These are phyloP conservation scores for Euphorbia corollata DNA, from an alignment of 441 rosid genomes.

Conservation along the genomic window DNA sequence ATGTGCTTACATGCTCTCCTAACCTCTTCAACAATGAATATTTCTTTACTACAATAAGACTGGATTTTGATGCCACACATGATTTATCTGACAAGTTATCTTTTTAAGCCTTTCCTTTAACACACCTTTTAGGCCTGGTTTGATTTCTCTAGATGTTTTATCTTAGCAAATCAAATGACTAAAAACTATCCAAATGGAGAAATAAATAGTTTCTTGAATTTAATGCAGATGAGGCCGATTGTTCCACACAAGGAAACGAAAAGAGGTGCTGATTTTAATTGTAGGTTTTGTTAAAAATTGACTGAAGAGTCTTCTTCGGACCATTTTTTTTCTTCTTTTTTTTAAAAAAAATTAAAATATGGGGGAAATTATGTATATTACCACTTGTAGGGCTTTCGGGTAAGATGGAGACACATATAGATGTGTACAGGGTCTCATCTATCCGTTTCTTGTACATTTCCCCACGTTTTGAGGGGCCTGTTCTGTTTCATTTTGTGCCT, in stretches of 20 bases:
- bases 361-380: constrained; percentile 53
- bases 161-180: neutral
- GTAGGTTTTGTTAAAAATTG: constrained; percentile 27
- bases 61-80: neutral
- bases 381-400: constrained; percentile 49
- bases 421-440: constrained; percentile 64
- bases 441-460: constrained; percentile 29
- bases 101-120: neutral
- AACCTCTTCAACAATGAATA: neutral
- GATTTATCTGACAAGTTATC: neutral
- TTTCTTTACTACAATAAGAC: neutral
- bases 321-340: constrained; percentile 12
- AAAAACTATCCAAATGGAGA: constrained; percentile 6
- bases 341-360: constrained; percentile 6
- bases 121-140: neutral
- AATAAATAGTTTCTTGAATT: constrained; percentile 19
- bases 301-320: constrained; percentile 21
- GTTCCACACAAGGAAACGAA: constrained; percentile 27
- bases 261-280: constrained; percentile 19
- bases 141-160: neutral
- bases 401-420: constrained; percentile 49
- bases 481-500: constrained; percentile 27
- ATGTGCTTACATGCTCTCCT: neutral
- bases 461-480: constrained; percentile 23
- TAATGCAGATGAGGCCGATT: constrained; percentile 54